Evolutionary conservation across 129 eudicot genomes (phyloP).

Genomic region (Lonicera japonica): DNA sequence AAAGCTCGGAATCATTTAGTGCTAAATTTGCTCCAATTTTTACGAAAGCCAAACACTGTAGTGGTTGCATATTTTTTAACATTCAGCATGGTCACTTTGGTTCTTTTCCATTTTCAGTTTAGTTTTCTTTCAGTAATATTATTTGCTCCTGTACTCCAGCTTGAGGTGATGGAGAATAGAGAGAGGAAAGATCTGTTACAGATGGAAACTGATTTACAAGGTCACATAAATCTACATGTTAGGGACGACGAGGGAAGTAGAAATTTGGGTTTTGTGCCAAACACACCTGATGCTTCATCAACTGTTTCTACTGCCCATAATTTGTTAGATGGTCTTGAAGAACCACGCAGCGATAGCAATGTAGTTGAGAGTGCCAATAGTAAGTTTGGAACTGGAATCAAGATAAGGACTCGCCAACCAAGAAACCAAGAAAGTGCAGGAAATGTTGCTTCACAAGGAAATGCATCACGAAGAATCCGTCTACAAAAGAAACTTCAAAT

Average conservation of each 20-base stretch:
- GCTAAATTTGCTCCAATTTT: too few species aligned
- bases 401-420: conserved; percentile 22
- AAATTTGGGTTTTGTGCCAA: conserved; percentile 4
- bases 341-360: conserved; percentile 1
- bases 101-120: too few species aligned
- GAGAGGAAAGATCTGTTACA: neutral
- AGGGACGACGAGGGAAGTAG: neutral
- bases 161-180: neutral
- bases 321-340: conserved; percentile 3
- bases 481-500: conserved; percentile 34
- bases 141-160: too few species aligned
- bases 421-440: conserved; percentile 1
- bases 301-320: conserved; percentile 12
- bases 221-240: neutral
- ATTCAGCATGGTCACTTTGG: neutral
- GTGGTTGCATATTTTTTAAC: too few species aligned
- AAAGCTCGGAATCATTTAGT: too few species aligned
- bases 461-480: conserved; percentile 65
- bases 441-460: conserved; percentile 43
- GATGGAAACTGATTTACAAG: neutral
- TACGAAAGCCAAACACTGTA: neutral
- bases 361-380: conserved; percentile 8
- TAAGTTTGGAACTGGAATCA: conserved; percentile 28
- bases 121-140: too few species aligned
- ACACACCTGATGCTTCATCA: conserved; percentile 3